phyloP scores from a whole-genome alignment of 1,284 basidiomycete genomes.

The Leccinum ponderosum region DNA sequence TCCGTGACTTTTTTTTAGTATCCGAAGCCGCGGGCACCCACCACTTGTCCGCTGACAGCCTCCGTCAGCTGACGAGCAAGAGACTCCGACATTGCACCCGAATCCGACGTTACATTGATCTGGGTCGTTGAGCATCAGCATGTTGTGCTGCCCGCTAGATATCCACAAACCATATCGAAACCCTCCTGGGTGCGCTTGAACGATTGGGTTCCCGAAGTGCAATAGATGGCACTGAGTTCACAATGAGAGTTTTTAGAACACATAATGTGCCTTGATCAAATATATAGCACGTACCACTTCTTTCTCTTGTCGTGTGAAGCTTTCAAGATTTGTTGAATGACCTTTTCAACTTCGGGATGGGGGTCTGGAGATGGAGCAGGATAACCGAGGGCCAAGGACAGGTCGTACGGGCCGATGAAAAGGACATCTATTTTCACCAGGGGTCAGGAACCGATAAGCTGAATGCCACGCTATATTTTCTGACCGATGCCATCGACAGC shows the following conservation, averaged over 20 bases:
- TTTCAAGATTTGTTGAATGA: slow-evolving; percentile 58
- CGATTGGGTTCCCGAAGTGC: slow-evolving; percentile 50
- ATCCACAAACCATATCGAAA: slow-evolving; percentile 53
- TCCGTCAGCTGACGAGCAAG: slow-evolving; percentile 36
- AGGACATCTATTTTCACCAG: slow-evolving; percentile 40
- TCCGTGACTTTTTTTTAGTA: slow-evolving; percentile 9
- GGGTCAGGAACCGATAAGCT: not conserved
- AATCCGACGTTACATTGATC: slow-evolving; percentile 55
- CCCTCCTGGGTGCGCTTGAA: slow-evolving; percentile 51
- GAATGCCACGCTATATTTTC: slow-evolving; percentile 9
- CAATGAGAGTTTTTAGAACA: not conserved
- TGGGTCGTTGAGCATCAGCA: slow-evolving; percentile 20
- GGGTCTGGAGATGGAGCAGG: slow-evolving; percentile 61
- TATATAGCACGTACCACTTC: slow-evolving; percentile 52
- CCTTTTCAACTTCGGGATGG: slow-evolving; percentile 59
- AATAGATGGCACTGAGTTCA: slow-evolving; percentile 44
- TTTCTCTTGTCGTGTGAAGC: slow-evolving; percentile 58
- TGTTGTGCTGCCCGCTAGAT: not conserved
- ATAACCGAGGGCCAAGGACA: slow-evolving; percentile 60
- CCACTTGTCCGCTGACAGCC: slow-evolving; percentile 24
- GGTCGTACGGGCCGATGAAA: slow-evolving; percentile 72
- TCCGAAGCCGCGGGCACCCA: slow-evolving; percentile 4
- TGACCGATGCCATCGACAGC: slow-evolving; percentile 62
- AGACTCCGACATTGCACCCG: slow-evolving; percentile 45
- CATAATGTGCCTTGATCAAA: slow-evolving; percentile 3